Evolutionary conservation across 257 asterid species (phyloP).

Genomic region (Solanum pimpinellifolium): DNA sequence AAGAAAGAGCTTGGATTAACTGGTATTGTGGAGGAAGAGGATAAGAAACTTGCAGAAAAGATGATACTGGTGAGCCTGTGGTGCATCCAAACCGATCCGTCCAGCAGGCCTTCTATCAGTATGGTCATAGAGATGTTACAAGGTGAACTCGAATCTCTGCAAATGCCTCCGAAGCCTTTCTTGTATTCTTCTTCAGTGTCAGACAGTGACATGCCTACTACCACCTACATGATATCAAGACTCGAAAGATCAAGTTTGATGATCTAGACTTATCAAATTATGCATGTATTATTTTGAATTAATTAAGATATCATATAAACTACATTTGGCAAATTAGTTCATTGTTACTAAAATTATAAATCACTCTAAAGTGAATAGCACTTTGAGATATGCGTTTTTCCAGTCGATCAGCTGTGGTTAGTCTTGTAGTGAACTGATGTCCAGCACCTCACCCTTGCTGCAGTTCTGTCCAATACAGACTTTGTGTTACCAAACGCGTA

Average conservation of each 20-base stretch:
- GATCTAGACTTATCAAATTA: not conserved
- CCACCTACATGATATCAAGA: not conserved
- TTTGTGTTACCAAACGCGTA: not conserved
- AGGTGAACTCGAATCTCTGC: slow-evolving; percentile 3
- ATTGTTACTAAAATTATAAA: not conserved
- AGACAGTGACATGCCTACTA: not conserved
- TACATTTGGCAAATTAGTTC: not conserved
- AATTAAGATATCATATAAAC: not conserved
- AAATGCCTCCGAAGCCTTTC: slow-evolving; percentile 14
- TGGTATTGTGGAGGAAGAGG: not conserved
- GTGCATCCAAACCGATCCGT: slow-evolving; percentile 22
- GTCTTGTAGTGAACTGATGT: not conserved
- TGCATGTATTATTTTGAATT: not conserved
- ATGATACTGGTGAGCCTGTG: slow-evolving; percentile 14
- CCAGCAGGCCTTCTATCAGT: slow-evolving; percentile 9
- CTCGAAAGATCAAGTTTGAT: not conserved
- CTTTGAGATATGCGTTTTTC: not conserved
- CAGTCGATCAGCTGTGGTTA: not conserved
- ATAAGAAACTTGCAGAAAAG: not conserved
- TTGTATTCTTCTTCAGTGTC: not conserved
- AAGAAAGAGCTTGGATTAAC: not conserved
- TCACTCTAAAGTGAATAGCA: not conserved
- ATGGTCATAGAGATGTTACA: slow-evolving; percentile 23
- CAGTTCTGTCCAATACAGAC: not conserved
- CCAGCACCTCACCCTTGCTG: not conserved